Conservation (phyloP, 1,139 yeast genomes). For the Candida sojae region DNA sequence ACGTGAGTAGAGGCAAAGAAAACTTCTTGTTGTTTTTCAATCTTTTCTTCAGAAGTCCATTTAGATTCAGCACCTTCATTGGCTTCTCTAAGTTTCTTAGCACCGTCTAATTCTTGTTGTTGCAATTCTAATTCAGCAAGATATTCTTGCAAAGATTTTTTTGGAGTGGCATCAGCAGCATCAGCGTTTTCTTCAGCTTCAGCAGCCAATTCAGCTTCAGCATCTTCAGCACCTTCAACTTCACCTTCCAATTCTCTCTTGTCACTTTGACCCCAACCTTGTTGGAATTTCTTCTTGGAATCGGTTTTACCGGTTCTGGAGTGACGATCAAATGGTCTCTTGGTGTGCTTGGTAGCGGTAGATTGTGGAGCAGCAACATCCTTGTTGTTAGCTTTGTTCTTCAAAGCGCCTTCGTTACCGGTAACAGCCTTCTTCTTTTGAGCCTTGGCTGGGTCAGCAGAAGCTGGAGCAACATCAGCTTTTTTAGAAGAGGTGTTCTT, state of each 20-base stretch:
- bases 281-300: constrained; percentile 78
- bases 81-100: constrained; percentile 51
- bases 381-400: constrained; percentile 75
- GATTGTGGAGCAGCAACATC: constrained; percentile 59
- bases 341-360: constrained; percentile 56
- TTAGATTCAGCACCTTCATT: constrained; percentile 61
- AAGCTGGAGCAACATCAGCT: constrained; percentile 80
- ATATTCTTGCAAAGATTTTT: constrained; percentile 73
- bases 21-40: constrained; percentile 58
- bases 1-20: constrained; percentile 56
- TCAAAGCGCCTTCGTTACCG: constrained; percentile 91
- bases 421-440: constrained; percentile 69
- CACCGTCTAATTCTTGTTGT: constrained; percentile 46
- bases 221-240: constrained; percentile 64
- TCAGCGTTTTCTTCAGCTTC: constrained; percentile 40
- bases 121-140: constrained; percentile 60
- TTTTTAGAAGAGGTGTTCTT: constrained; percentile 85
- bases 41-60: constrained; percentile 64
- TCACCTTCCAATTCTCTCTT: constrained; percentile 61
- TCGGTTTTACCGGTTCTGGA: constrained; percentile 83
- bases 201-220: constrained; percentile 45
- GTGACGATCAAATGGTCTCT: constrained; percentile 77
- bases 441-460: constrained; percentile 81
- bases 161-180: constrained; percentile 46
- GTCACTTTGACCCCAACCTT: constrained; percentile 83